A percentile compares a stretch with the other conserved stretches of the same genome.
phyloP scores from a whole-genome alignment of 306 rosid species.

The Lablab purpureus region DNA sequence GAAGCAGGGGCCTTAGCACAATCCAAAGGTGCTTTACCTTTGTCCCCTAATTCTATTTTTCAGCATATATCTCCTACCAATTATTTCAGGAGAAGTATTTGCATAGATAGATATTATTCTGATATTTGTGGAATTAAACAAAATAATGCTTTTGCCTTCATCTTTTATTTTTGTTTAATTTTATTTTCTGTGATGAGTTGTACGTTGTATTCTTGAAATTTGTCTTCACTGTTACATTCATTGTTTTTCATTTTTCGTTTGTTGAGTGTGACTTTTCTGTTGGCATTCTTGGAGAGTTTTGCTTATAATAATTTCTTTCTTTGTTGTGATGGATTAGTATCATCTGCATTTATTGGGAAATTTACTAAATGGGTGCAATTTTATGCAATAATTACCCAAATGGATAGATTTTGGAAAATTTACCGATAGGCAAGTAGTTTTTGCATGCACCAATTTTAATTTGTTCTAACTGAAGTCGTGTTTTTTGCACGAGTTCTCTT shows the following conservation, averaged over 20 bases:
- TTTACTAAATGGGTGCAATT: too few relatives aligned
- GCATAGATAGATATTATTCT: not conserved
- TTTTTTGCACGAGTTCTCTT: too few relatives aligned
- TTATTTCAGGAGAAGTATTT: not conserved
- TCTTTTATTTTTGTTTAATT: not conserved
- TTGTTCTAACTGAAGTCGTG: too few relatives aligned
- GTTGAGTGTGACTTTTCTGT: not conserved
- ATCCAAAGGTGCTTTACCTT: slow-evolving; percentile 63
- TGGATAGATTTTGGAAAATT: too few relatives aligned
- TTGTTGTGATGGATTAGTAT: not conserved
- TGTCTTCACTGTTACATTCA: not conserved
- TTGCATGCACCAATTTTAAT: too few relatives aligned
- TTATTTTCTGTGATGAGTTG: not conserved
- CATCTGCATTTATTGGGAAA: not conserved
- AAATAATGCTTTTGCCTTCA: not conserved
- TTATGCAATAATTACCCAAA: too few relatives aligned
- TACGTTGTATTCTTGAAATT: not conserved
- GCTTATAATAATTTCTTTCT: not conserved
- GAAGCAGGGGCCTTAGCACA: slow-evolving; percentile 94
- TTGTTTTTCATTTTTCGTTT: not conserved
- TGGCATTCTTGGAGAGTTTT: not conserved
- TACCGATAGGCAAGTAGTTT: too few relatives aligned
- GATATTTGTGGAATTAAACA: not conserved
- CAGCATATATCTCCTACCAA: not conserved
- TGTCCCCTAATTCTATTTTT: not conserved